Evolutionary conservation across 2,329 filamentous ascomycete species (phyloP).

Genomic region (Pseudogymnoascus sp.): DNA sequence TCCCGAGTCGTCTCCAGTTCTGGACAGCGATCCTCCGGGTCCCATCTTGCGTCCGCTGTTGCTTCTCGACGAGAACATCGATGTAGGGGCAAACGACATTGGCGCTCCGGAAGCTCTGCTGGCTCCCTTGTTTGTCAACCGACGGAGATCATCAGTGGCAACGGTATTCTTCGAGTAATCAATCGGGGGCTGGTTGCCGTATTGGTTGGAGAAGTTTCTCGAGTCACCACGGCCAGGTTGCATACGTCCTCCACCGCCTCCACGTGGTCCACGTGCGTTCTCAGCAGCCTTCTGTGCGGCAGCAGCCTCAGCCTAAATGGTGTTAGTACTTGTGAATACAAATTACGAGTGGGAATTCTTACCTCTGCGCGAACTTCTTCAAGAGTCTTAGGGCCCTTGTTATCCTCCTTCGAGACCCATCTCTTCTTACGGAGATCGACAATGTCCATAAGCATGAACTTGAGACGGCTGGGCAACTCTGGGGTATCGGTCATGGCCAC

Average conservation of each 20-base stretch:
- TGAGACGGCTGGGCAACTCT: conserved; percentile 75
- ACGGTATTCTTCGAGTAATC: conserved; percentile 72
- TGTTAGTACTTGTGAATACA: conserved; percentile 22
- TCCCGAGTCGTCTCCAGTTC: conserved; percentile 75
- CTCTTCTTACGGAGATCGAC: conserved; percentile 68
- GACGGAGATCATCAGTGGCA: conserved; percentile 82
- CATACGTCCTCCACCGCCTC: conserved; percentile 59
- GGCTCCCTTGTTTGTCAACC: conserved; percentile 55
- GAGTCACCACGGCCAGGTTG: conserved; percentile 77
- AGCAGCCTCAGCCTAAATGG: conserved; percentile 54
- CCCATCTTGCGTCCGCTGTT: conserved; percentile 80
- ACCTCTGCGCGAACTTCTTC: conserved; percentile 80
- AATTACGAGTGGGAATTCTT: conserved; percentile 26
- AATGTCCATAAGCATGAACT: conserved; percentile 95
- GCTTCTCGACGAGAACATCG: conserved; percentile 81
- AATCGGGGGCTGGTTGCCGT: conserved; percentile 61
- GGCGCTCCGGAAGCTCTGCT: conserved; percentile 49
- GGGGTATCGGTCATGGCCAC: conserved; percentile 70
- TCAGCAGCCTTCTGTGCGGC: conserved; percentile 78
- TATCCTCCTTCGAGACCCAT: conserved; percentile 81
- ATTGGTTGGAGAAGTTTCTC: conserved; percentile 69
- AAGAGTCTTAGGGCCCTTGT: conserved; percentile 96
- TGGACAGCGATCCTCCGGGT: conserved; percentile 62
- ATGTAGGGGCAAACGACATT: conserved; percentile 66
- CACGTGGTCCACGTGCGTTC: conserved; percentile 52